Base-by-base conservation (phyloP, 1,284 basidiomycete genomes). In the Jaminaea rosea region DNA sequence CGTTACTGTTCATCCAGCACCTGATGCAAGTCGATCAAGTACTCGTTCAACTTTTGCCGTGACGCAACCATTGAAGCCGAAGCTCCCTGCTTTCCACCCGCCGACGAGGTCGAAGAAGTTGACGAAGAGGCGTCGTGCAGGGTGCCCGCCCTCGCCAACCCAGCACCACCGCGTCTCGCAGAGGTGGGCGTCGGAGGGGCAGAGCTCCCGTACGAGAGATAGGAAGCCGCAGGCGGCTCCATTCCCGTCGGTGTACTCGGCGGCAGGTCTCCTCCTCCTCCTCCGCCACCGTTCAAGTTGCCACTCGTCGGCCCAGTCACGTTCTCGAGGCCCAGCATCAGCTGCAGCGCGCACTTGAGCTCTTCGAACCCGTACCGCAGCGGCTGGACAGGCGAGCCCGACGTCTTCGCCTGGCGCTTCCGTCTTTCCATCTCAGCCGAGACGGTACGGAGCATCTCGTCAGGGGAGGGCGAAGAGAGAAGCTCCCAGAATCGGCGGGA, bases 311-410 rank as follows among this genome's bases (percentile, higher is more conserved):
- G 11, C 17, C 11, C 6, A 11, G 13, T 11, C 7, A 31, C 47
- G 39, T 59, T 57, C 17, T 64, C 69, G 19, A 70, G 48, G 17
- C 69, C 71, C 15, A 73, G 46, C 28, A 64, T 62, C 11, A 73
- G 54, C 17, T 56, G 53, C 3, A 73, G 59, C 44, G 60, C 59
- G 1, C 62, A 56, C 26, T 59, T 39, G 53, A 63, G 61, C 42
- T 63, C 63, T 19, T 60, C 63, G 39, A 65, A 63, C 4, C 58
- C 32, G 37, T 58, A 48, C 27, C 46, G 31, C n/a, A n/a, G n/a
- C n/a, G n/a, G n/a, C 44, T 39, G 34, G 41, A 11, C 17, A 13
- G 36, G 19, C 7, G 23, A n/a, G 26, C 23, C 39, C 17, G 19
- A 11, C 2, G 39, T 13, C 19, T n/a, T 23, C 6, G 39, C 39